Base-by-base conservation (phyloP, 2,329 filamentous ascomycete species). In the Cladophialophora psammophila region DNA sequence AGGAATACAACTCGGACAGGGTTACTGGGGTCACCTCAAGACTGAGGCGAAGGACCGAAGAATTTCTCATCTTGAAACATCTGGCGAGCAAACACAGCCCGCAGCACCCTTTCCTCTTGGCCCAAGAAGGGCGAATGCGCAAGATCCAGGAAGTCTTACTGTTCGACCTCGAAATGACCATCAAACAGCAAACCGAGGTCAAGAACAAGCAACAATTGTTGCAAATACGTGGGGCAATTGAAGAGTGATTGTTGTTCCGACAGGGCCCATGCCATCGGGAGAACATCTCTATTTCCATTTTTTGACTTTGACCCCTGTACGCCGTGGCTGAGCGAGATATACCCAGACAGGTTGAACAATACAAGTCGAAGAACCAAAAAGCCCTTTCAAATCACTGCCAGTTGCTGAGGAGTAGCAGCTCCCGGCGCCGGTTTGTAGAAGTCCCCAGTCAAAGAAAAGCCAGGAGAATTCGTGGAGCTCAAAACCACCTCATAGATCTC, bases 401-500 rank as follows among this genome's bases (percentile, higher is more conserved):
- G 35, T 20, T 70, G 45, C 53, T 65, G 63, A 5, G 64, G 60
- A 26, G 66, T 66, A 42, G 68, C 63, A 20, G 42, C 53, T 12
- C 68, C 68, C 10, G 63, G 63, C 6, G 31, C 48, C 32, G 63
- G 55, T 59, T 40, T 66, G 50, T 70, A 66, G 78, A 95, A 91
- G 63, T 90, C 88, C 65, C 94, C 94, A 76, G 87, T 96, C 77
- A 99, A 81, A 77, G 90, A 93, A 82, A 99, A 88, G 0, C 93
- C 94, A 1, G 95, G 94, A 1, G 91, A 89, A 76, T 95, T 86
- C 6, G 94, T 96, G 12, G 93, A 93, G 82, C 92, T 94, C 74
- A 99, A 81, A 74, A 87, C 88, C 74, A 90, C 86, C 79, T 90
- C 88, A 71, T 89, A 90, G 60, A 98, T 84, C 71, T 92, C 86